Evolutionary conservation across 306 rosid genomes (phyloP).

Genomic region (Cucurbita moschata): DNA sequence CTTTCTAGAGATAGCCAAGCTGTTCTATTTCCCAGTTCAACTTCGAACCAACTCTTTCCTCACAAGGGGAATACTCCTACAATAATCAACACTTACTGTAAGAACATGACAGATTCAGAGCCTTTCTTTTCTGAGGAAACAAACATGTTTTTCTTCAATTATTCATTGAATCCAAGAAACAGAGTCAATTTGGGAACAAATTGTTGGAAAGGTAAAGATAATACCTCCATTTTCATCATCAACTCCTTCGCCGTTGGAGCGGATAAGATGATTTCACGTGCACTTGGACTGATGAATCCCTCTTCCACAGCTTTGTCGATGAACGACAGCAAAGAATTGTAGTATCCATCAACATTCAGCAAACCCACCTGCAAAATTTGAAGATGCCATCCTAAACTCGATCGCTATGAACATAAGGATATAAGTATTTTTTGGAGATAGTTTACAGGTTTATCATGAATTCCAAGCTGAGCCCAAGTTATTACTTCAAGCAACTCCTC

Average conservation of each 20-base stretch:
- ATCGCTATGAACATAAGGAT: background rate
- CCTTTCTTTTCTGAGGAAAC: background rate
- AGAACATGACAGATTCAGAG: background rate
- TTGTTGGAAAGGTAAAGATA: background rate
- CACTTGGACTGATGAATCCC: constrained; percentile 50
- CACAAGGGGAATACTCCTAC: constrained; percentile 60
- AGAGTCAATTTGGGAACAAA: background rate
- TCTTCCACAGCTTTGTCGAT: constrained; percentile 73
- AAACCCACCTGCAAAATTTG: constrained; percentile 42
- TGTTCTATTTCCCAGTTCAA: constrained; percentile 61
- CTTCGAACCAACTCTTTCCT: constrained; percentile 58
- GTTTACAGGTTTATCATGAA: constrained; percentile 64
- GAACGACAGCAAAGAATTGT: constrained; percentile 47
- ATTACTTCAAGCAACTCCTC: constrained; percentile 76
- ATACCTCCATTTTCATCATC: constrained; percentile 60
- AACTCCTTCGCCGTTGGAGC: constrained; percentile 59
- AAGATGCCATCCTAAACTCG: too few relatives aligned
- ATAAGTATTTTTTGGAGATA: background rate
- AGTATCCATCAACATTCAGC: constrained; percentile 72
- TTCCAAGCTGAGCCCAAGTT: constrained; percentile 86
- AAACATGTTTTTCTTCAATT: background rate
- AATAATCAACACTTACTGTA: constrained; percentile 1
- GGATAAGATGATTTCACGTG: constrained; percentile 59
- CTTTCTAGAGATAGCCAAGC: constrained; percentile 30
- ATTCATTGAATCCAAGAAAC: background rate